A percentile compares a stretch with the other conserved stretches of the same genome.
Evolutionary conservation across 441 rosid genomes (phyloP).

Genomic region (Gossypium gossypioides): DNA sequence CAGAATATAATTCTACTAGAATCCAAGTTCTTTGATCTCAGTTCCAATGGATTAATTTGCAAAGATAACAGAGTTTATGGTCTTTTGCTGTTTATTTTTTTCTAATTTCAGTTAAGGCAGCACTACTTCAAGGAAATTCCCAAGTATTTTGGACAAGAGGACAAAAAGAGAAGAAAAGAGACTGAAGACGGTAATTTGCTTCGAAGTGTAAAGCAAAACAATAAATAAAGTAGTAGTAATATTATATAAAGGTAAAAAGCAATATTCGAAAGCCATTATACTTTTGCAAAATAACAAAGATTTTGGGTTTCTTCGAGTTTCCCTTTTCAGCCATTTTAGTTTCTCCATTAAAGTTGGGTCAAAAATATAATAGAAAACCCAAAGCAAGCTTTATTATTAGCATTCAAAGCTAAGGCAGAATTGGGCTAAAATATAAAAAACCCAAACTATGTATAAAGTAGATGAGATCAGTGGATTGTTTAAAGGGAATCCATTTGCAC

Average conservation of each 20-base stretch:
- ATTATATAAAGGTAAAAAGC: not conserved
- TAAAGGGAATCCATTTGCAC: not conserved
- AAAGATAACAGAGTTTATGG: not conserved
- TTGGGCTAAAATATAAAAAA: not conserved
- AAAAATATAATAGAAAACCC: not conserved
- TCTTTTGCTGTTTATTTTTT: not conserved
- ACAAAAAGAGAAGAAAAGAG: not conserved
- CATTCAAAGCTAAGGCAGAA: not conserved
- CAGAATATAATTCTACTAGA: not conserved
- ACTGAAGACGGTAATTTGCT: not conserved
- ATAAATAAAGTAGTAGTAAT: not conserved
- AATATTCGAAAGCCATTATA: not conserved
- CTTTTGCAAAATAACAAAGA: not conserved
- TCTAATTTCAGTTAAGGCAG: not conserved
- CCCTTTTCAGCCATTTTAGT: not conserved
- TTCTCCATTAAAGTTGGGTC: not conserved
- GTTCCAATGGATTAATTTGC: not conserved
- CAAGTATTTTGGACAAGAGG: conserved; percentile 6
- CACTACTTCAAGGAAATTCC: not conserved
- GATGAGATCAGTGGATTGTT: not conserved
- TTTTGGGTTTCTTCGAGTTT: not conserved
- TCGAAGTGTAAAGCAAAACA: not conserved
- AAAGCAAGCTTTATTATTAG: not conserved
- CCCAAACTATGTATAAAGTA: not conserved
- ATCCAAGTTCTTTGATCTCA: not conserved